Conservation (phyloP, 2,329 filamentous ascomycete species). For the Hansfordia pulvinata region DNA sequence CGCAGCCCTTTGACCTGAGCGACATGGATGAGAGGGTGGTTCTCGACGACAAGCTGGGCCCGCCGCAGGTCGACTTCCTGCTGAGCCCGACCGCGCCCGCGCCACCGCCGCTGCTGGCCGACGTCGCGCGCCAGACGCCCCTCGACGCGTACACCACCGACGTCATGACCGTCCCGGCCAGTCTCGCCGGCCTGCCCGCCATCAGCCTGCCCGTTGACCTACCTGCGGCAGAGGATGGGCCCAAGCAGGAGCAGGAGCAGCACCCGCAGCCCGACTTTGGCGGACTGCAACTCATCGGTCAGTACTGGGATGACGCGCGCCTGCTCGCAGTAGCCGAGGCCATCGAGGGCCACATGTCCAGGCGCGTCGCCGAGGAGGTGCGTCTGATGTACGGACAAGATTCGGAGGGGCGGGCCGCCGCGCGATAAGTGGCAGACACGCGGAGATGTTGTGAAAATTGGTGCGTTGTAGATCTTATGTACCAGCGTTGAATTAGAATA, state of each 20-base stretch:
- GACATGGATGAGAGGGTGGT: conserved; percentile 40
- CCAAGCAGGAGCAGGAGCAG: too few species aligned
- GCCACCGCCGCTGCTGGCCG: conserved; percentile 49
- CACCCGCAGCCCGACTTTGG: conserved; percentile 22
- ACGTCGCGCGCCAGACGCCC: conserved; percentile 38
- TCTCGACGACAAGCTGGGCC: conserved; percentile 42
- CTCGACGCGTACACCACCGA: conserved; percentile 86
- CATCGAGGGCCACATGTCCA: conserved; percentile 16
- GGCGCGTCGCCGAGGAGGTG: conserved; percentile 5
- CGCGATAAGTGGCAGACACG: too few species aligned
- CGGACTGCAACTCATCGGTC: conserved; percentile 68
- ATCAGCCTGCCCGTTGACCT: conserved; percentile 62
- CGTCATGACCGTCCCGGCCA: conserved; percentile 90
- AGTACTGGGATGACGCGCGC: conserved; percentile 61
- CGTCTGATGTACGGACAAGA: too few species aligned
- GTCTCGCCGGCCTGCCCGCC: conserved; percentile 79
- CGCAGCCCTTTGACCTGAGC: conserved; percentile 40
- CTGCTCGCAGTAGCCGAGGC: conserved; percentile 45
- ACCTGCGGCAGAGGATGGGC: conserved; percentile 10
- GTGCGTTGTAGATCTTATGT: too few species aligned
- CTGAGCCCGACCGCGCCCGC: conserved; percentile 79
- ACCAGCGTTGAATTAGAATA: too few species aligned
- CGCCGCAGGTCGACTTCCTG: conserved; percentile 66
- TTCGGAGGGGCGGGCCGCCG: too few species aligned
- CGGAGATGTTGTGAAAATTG: too few species aligned